These are phyloP conservation scores for Aspergillus pseudoterreus DNA, from an alignment of 2,329 filamentous ascomycete species.

Conservation along the genomic window DNA sequence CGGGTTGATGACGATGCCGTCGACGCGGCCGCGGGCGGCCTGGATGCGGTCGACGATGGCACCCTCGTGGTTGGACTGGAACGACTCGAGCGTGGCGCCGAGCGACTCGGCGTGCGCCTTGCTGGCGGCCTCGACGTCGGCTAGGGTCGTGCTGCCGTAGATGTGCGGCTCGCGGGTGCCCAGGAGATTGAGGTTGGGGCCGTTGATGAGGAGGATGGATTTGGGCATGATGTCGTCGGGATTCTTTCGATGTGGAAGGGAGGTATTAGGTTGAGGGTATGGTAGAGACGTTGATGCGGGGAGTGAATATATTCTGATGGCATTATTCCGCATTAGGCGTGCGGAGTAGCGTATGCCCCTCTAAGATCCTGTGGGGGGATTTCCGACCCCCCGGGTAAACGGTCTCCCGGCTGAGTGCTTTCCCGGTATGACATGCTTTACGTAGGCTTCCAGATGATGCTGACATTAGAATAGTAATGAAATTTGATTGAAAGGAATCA, in stretches of 20 bases:
- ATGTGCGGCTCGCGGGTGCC: constrained; percentile 70
- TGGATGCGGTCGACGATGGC: constrained; percentile 72
- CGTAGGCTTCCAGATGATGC: neutral
- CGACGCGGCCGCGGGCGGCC: constrained; percentile 55
- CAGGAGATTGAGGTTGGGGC: constrained; percentile 78
- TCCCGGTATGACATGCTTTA: neutral
- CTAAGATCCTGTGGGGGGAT: neutral
- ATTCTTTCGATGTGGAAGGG: neutral
- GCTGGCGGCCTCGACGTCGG: constrained; percentile 55
- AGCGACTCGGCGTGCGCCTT: constrained; percentile 49
- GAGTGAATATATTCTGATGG: neutral
- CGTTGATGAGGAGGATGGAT: constrained; percentile 69
- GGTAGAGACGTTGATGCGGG: neutral
- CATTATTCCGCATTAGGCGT: neutral
- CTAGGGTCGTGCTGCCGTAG: constrained; percentile 67
- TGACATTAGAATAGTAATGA: neutral
- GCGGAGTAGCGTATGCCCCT: neutral
- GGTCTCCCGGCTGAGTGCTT: neutral
- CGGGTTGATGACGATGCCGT: constrained; percentile 68
- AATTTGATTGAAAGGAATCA: neutral
- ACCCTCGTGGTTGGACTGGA: constrained; percentile 78
- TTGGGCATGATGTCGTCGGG: constrained; percentile 21
- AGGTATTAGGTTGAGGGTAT: neutral
- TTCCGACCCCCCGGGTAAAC: neutral
- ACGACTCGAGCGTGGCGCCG: constrained; percentile 52